A percentile compares a stretch with the other conserved stretches of the same genome.
These are phyloP conservation scores for Hibiscus mutabilis DNA, from an alignment of 345 rosid species.

Conservation along the genomic window DNA sequence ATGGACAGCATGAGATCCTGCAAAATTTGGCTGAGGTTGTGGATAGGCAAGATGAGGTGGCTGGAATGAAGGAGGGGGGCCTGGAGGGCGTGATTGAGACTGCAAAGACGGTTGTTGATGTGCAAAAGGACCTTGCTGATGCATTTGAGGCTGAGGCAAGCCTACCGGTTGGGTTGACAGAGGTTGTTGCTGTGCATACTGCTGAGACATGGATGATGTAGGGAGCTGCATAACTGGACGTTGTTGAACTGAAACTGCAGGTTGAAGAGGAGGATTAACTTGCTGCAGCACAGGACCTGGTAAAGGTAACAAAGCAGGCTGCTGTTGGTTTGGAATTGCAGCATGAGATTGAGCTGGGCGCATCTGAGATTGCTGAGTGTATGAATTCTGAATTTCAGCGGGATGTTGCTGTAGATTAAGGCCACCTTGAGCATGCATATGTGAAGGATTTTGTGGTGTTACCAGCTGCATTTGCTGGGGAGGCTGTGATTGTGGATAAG, in stretches of 20 bases:
- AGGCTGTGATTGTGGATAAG: slow-evolving; percentile 19
- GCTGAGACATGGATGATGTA: slow-evolving; percentile 39
- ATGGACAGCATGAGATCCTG: slow-evolving; percentile 19
- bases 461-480: slow-evolving; percentile 33
- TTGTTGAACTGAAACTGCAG: slow-evolving; percentile 35
- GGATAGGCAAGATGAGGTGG: slow-evolving; percentile 26
- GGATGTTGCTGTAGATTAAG: slow-evolving; percentile 32
- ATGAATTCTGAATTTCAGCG: slow-evolving; percentile 35
- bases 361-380: slow-evolving; percentile 39
- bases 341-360: slow-evolving; percentile 38
- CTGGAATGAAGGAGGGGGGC: slow-evolving; percentile 23
- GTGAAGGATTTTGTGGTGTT: slow-evolving; percentile 29
- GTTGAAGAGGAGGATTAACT: slow-evolving; percentile 31
- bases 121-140: slow-evolving; percentile 30
- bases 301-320: slow-evolving; percentile 32
- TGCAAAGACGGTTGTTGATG: slow-evolving; percentile 40
- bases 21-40: slow-evolving; percentile 36
- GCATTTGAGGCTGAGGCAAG: slow-evolving; percentile 28
- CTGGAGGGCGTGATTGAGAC: slow-evolving; percentile 36
- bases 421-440: slow-evolving; percentile 31
- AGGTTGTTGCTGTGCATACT: slow-evolving; percentile 37
- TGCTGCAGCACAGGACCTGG: slow-evolving; percentile 30
- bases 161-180: slow-evolving; percentile 36
- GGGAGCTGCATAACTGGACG: slow-evolving; percentile 32
- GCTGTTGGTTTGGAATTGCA: slow-evolving; percentile 36